These are phyloP conservation scores for Penicillium sclerotiorum DNA, from an alignment of 2,329 filamentous ascomycete genomes.

Conservation along the genomic window DNA sequence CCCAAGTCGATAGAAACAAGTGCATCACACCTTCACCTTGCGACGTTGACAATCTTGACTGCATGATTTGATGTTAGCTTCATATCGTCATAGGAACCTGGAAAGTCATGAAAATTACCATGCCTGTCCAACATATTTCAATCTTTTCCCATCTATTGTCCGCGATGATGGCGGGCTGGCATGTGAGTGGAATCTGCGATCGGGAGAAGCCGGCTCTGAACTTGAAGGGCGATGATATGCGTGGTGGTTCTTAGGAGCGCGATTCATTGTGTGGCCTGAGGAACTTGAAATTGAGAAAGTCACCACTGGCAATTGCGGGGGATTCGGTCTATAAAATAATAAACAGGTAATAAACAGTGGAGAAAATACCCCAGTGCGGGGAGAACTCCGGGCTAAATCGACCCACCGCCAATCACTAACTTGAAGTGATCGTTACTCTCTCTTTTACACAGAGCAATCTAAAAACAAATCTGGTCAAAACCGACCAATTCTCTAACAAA, in stretches of 20 bases:
- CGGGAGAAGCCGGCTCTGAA: background rate
- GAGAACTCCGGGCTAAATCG: too few species aligned
- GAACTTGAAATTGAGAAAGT: background rate
- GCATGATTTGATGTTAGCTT: background rate
- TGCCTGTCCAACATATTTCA: background rate
- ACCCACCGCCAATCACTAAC: too few species aligned
- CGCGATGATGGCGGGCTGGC: background rate
- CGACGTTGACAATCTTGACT: conserved; percentile 2
- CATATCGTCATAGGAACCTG: background rate
- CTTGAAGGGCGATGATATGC: too few species aligned
- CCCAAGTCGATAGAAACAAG: too few species aligned
- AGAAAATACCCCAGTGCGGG: background rate
- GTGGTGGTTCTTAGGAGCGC: background rate
- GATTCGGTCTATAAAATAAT: background rate
- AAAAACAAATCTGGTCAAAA: too few species aligned
- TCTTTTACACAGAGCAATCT: too few species aligned
- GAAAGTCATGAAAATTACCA: background rate
- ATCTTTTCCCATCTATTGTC: background rate
- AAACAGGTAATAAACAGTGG: too few species aligned
- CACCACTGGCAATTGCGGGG: background rate
- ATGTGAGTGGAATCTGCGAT: background rate
- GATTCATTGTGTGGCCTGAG: background rate
- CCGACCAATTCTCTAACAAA: too few species aligned
- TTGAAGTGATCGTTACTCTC: too few species aligned
- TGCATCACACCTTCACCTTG: conserved; percentile 1